These are phyloP conservation scores for Panicum miliaceum DNA, from an alignment of 176 grass and related monocot genomes.

Conservation along the genomic window DNA sequence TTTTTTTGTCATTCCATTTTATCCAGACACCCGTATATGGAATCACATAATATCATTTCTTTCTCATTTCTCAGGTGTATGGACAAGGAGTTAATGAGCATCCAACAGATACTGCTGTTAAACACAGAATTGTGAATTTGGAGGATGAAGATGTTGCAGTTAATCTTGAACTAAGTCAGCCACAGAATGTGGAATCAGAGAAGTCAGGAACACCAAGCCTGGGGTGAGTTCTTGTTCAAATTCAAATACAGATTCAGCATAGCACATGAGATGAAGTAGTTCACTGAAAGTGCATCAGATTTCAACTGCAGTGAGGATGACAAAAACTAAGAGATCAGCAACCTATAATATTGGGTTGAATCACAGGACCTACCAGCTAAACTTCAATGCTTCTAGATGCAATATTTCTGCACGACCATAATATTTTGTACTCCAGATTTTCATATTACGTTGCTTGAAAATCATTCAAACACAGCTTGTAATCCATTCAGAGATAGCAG, in stretches of 20 bases:
- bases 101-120: conserved; percentile 6
- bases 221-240: conserved; percentile 40
- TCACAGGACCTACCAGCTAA: not conserved
- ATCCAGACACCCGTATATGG: not conserved
- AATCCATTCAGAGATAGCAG: not conserved
- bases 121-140: conserved; percentile 24
- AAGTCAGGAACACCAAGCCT: conserved; percentile 30
- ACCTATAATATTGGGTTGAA: not conserved
- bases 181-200: conserved; percentile 5
- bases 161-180: conserved; percentile 53
- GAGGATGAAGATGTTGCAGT: conserved; percentile 25
- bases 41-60: not conserved
- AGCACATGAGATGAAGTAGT: not conserved
- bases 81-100: conserved; percentile 30
- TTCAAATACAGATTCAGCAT: not conserved
- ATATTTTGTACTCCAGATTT: conserved; percentile 1
- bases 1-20: not conserved
- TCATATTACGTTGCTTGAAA: not conserved
- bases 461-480: not conserved
- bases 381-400: not conserved
- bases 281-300: conserved; percentile 28
- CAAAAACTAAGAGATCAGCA: not conserved
- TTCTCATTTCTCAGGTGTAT: conserved; percentile 43
- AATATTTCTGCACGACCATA: not conserved
- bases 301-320: conserved; percentile 32